Percentiles rank a stretch among this genome's conserved stretches.
Conservation (phyloP, 1,284 basidiomycete genomes). For the Leccinum pachyderme region DNA sequence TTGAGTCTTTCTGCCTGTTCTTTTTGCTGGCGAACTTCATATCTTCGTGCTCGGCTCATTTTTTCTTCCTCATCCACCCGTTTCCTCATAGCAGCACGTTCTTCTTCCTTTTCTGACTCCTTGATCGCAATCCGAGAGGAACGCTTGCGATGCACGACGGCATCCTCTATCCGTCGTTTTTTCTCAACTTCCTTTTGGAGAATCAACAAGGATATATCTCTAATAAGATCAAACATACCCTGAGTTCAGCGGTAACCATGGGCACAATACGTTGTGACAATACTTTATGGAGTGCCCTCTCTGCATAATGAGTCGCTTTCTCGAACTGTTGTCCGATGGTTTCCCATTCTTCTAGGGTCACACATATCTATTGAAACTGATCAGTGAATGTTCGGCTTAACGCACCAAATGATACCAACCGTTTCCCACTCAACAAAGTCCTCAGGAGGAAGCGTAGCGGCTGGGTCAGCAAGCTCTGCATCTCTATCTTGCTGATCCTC, state of each 20-base stretch:
- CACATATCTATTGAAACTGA: slow-evolving; percentile 56
- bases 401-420: slow-evolving; percentile 43
- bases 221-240: slow-evolving; percentile 20
- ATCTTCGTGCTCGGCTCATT: slow-evolving; percentile 55
- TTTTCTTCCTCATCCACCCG: slow-evolving; percentile 66
- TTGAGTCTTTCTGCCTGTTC: slow-evolving; percentile 62
- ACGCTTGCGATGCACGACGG: slow-evolving; percentile 75
- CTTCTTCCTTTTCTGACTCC: slow-evolving; percentile 71
- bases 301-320: slow-evolving; percentile 73
- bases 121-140: slow-evolving; percentile 79
- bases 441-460: slow-evolving; percentile 32
- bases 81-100: slow-evolving; percentile 49
- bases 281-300: slow-evolving; percentile 73
- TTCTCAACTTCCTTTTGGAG: slow-evolving; percentile 57
- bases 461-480: neutral
- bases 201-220: slow-evolving; percentile 6
- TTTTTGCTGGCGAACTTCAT: slow-evolving; percentile 61
- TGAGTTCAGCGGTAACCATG: slow-evolving; percentile 59
- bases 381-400: slow-evolving; percentile 4
- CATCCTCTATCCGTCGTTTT: slow-evolving; percentile 61
- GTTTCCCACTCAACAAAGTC: slow-evolving; percentile 84
- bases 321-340: slow-evolving; percentile 68
- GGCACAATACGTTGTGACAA: slow-evolving; percentile 68
- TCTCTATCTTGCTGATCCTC: slow-evolving; percentile 6
- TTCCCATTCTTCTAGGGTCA: slow-evolving; percentile 81